Evolutionary conservation across 257 asterid genomes (phyloP).

Genomic region (Nicotiana tabacum): DNA sequence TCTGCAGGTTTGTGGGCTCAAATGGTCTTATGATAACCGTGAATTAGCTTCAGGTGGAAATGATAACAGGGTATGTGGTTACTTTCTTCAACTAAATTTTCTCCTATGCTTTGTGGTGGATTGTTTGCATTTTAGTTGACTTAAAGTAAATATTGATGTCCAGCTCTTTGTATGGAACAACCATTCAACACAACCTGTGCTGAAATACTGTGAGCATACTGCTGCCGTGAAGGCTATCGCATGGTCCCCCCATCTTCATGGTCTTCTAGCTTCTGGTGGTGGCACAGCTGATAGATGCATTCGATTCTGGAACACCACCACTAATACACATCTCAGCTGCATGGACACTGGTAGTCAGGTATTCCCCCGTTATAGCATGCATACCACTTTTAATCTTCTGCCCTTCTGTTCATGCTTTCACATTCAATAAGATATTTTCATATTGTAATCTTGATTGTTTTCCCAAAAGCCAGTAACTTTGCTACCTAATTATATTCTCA

Average conservation of each 20-base stretch:
- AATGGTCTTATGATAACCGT: slow-evolving; percentile 94
- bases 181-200: slow-evolving; percentile 79
- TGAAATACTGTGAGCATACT: slow-evolving; percentile 86
- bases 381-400: neutral
- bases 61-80: slow-evolving; percentile 68
- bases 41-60: slow-evolving; percentile 98
- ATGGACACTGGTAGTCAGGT: slow-evolving; percentile 99
- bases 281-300: slow-evolving; percentile 98
- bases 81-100: neutral
- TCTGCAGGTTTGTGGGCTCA: slow-evolving; percentile 89
- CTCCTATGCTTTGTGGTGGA: slow-evolving; percentile 3
- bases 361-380: neutral
- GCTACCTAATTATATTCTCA: neutral
- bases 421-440: neutral
- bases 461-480: neutral
- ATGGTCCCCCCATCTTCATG: slow-evolving; percentile 98
- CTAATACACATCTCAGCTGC: slow-evolving; percentile 72
- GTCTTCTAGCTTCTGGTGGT: slow-evolving; percentile 99
- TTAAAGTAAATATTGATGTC: slow-evolving; percentile 6
- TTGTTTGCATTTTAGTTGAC: neutral
- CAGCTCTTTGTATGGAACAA: slow-evolving; percentile 95
- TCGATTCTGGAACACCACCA: slow-evolving; percentile 93
- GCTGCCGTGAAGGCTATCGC: slow-evolving; percentile 99
- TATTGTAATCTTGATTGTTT: neutral
- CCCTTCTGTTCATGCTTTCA: neutral